A percentile compares a stretch with the other conserved stretches of the same genome.
Conservation (phyloP, 352 stramenopile species). For the Phytophthora cactorum region DNA sequence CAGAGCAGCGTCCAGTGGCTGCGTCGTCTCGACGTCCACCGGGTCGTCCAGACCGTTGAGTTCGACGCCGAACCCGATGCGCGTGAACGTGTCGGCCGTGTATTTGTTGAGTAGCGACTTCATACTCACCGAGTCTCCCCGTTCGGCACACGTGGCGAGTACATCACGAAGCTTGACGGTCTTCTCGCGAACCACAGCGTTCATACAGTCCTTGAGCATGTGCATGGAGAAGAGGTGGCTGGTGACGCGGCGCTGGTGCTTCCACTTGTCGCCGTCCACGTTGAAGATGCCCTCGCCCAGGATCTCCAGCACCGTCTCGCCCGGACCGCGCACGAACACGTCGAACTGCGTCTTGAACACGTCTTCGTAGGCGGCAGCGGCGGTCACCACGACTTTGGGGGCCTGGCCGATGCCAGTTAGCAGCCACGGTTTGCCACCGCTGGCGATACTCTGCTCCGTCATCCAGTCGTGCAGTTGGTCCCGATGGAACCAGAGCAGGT, state of each 20-base stretch:
- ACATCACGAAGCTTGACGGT: conserved; percentile 43
- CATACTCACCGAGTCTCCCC: conserved; percentile 39
- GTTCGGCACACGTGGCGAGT: conserved; percentile 30
- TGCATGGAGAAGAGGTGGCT: conserved; percentile 87
- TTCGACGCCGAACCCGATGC: conserved; percentile 68
- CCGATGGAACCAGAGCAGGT: conserved; percentile 50
- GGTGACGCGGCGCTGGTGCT: conserved; percentile 72
- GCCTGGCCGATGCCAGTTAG: conserved; percentile 42
- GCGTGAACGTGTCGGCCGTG: conserved; percentile 62
- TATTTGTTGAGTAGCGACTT: conserved; percentile 51
- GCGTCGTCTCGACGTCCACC: conserved; percentile 10
- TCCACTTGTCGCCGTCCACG: conserved; percentile 64
- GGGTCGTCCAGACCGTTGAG: conserved; percentile 43
- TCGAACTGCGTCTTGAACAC: conserved; percentile 54
- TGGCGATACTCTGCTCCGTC: conserved; percentile 44
- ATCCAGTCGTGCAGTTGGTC: conserved; percentile 61
- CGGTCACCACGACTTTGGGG: conserved; percentile 38
- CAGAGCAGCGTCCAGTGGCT: conserved; percentile 34
- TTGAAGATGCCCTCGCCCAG: conserved; percentile 73
- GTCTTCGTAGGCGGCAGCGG: conserved; percentile 48
- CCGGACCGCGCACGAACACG: conserved; percentile 59
- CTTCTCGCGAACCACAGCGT: conserved; percentile 49
- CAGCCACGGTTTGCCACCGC: conserved; percentile 38
- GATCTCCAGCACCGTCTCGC: conserved; percentile 45
- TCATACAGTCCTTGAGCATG: conserved; percentile 54